A percentile compares a stretch with the other conserved stretches of the same genome.
These are phyloP conservation scores for Geranium brycei DNA, from an alignment of 345 rosid species.

Conservation along the genomic window DNA sequence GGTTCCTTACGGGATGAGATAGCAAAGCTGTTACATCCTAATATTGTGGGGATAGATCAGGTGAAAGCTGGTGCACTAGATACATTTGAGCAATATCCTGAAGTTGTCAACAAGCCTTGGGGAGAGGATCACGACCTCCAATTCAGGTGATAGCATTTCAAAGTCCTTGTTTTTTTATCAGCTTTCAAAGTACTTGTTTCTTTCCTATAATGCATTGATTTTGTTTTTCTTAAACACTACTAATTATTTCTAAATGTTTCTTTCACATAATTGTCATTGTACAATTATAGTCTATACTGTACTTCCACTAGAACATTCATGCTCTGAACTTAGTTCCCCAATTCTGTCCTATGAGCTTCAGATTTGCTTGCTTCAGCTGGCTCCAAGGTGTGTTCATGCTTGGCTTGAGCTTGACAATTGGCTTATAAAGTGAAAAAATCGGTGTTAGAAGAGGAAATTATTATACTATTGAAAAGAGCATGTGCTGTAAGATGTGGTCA, in stretches of 20 bases:
- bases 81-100: constrained; percentile 39
- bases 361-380: too few relatives aligned
- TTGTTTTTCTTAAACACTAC: too few relatives aligned
- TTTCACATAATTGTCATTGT: too few relatives aligned
- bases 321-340: background rate
- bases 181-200: constrained; percentile 15
- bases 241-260: too few relatives aligned
- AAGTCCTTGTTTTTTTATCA: background rate
- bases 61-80: constrained; percentile 43
- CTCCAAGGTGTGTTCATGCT: too few relatives aligned
- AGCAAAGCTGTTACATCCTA: constrained; percentile 67
- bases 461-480: too few relatives aligned
- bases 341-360: background rate
- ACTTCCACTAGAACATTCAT: background rate
- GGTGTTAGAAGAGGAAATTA: too few relatives aligned
- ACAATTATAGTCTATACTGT: too few relatives aligned
- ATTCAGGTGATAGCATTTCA: constrained; percentile 54
- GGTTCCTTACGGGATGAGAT: constrained; percentile 66
- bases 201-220: background rate
- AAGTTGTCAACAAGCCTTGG: constrained; percentile 71
- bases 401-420: too few relatives aligned
- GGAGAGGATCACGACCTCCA: constrained; percentile 86
- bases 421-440: too few relatives aligned
- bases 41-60: constrained; percentile 76
- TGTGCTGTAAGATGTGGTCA: too few relatives aligned